Evolutionary conservation across 768 basidiomycete genomes (phyloP).

Genomic region (Termitomyces sp.): DNA sequence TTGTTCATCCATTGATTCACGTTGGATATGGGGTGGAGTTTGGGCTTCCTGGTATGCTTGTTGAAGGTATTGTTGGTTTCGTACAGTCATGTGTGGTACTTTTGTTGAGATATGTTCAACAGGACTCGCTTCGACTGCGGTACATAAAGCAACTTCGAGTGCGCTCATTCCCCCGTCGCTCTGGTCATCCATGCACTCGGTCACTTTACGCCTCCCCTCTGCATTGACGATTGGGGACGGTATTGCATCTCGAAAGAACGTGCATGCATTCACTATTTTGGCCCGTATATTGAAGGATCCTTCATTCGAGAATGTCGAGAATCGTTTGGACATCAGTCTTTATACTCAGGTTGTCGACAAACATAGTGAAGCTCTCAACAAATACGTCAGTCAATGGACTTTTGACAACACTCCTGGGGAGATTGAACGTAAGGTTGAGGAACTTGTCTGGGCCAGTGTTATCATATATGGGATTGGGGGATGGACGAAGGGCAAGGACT

Average conservation of each 20-base stretch:
- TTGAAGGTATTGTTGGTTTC: conserved; percentile 38
- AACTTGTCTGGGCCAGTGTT: conserved; percentile 49
- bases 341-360: conserved; percentile 28
- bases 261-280: conserved; percentile 47
- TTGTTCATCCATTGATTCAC: conserved; percentile 62
- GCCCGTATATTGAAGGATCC: conserved; percentile 49
- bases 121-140: conserved; percentile 44
- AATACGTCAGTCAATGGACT: conserved; percentile 39
- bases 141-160: conserved; percentile 32
- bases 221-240: neutral
- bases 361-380: conserved; percentile 33
- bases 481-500: conserved; percentile 32
- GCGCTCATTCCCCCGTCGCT: conserved; percentile 25
- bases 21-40: conserved; percentile 56
- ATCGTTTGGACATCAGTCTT: conserved; percentile 13
- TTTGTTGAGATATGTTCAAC: neutral
- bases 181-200: conserved; percentile 11
- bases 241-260: neutral
- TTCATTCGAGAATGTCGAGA: conserved; percentile 20
- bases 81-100: too few relatives aligned
- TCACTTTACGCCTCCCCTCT: neutral
- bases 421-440: conserved; percentile 53
- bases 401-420: conserved; percentile 27
- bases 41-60: conserved; percentile 40
- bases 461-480: conserved; percentile 54